Evolutionary conservation across 768 basidiomycete genomes (phyloP).

Genomic region (Polyporus arcularius): DNA sequence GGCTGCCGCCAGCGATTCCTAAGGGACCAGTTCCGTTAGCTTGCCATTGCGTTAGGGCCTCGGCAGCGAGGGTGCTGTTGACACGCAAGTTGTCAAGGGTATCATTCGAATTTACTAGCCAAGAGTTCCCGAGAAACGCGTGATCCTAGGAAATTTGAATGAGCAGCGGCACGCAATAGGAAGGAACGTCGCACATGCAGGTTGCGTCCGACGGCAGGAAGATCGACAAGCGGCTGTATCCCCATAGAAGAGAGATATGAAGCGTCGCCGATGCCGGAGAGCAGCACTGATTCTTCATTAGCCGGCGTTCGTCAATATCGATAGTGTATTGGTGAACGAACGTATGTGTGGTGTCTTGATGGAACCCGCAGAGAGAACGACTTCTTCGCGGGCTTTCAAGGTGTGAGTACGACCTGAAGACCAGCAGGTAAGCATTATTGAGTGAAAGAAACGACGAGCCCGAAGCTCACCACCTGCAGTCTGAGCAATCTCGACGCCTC

Average conservation of each 20-base stretch:
- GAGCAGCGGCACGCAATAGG: not conserved
- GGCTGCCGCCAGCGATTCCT: not conserved
- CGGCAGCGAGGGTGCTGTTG: conserved; percentile 6
- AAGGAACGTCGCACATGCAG: conserved; percentile 7
- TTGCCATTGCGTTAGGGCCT: conserved; percentile 13
- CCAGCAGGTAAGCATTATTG: not conserved
- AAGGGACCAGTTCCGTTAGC: conserved; percentile 13
- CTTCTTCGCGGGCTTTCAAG: conserved; percentile 19
- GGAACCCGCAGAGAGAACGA: conserved; percentile 24
- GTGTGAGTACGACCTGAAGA: not conserved
- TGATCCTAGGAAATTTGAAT: conserved; percentile 21
- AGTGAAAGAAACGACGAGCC: not conserved
- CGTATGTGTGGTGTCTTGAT: conserved; percentile 18
- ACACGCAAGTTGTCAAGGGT: conserved; percentile 10
- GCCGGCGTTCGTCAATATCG: too few species aligned
- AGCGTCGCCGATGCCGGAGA: conserved; percentile 30
- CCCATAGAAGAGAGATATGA: conserved; percentile 17
- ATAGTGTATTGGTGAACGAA: too few species aligned
- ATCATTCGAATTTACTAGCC: conserved; percentile 17
- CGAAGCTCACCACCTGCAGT: not conserved
- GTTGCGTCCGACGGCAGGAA: conserved; percentile 30
- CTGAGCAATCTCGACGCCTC: conserved; percentile 6
- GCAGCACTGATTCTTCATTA: conserved; percentile 8
- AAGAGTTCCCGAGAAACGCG: conserved; percentile 14
- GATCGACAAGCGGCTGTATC: conserved; percentile 21